Evolutionary conservation across 768 basidiomycete genomes (phyloP), one percentile per base, ranked within the genome.

Genomic region (Thelephora aurantiotincta): DNA sequence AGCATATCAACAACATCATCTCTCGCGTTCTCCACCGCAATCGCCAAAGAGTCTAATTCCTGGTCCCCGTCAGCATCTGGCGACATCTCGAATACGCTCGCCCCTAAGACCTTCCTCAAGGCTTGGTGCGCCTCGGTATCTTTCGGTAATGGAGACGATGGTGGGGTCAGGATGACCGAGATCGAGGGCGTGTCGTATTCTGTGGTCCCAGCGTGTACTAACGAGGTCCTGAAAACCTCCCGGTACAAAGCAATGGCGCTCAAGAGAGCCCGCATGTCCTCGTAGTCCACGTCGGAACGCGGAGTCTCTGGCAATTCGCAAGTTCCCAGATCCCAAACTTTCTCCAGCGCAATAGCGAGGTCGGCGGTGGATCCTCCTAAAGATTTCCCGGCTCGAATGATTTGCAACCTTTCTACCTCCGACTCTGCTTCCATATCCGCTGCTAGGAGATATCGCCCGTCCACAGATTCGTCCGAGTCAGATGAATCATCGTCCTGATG

Each of bases 1-100:
- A 87, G 68, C 68, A 80, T 67, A 64, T 89, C 86, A 43, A 86
- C 82, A 33, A 78, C 78, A n/a, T 70, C 64, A 60, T 88, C 86
- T 48, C 79, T 69, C 43, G 83, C 84, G 50, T 87, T 83, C 59
- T 88, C 85, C 46, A 87, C 59, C 22, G 60, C 59, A n/a, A 47
- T 61, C 33, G 57, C 63, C 53, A 73, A 71, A 55, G 68, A 73
- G 47, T 60, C 67, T 47, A 68, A 57, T 56, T 62, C 57, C 26
- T 58, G 52, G 35, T 58, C 55, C 26, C 65, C 66, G 35, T 57
- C 57, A 20, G 54, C 61, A 19, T 48, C 55, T 30, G 26, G 26
- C 9, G 9, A 9, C 35, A 51, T 50, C 47, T 68, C 68, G 55
- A 78, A 77, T 45, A 71, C 73, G 19, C 58, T 61, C 34, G 65